phyloP scores from a whole-genome alignment of 345 rosid species.

The Aurinia saxatilis region DNA sequence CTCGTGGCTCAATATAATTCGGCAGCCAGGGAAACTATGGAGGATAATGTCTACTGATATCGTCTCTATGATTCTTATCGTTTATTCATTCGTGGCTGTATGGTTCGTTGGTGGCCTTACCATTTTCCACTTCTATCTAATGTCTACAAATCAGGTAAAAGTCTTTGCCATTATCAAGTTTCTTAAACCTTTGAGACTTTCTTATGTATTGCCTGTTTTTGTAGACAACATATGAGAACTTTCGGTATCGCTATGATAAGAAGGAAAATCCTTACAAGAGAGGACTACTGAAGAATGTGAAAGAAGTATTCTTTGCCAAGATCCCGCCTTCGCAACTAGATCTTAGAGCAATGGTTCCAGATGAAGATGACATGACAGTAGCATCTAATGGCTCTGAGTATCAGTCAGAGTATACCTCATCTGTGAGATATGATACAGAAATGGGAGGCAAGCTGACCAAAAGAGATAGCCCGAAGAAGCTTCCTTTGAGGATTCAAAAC shows the following conservation, averaged over 20 bases:
- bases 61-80: conserved; percentile 66
- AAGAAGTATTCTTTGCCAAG: conserved; percentile 56
- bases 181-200: background rate
- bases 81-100: conserved; percentile 54
- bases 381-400: conserved; percentile 18
- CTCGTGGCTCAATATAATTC: conserved; percentile 74
- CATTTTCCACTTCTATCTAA: conserved; percentile 72
- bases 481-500: background rate
- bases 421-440: conserved; percentile 22
- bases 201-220: background rate
- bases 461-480: conserved; percentile 23
- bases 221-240: conserved; percentile 96
- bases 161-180: background rate
- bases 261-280: conserved; percentile 62
- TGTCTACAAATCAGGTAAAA: conserved; percentile 85
- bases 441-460: conserved; percentile 23
- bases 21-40: conserved; percentile 54
- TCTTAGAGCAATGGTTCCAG: conserved; percentile 54
- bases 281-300: conserved; percentile 61
- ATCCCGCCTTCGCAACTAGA: conserved; percentile 73
- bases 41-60: conserved; percentile 69
- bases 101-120: conserved; percentile 98
- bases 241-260: conserved; percentile 58
- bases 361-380: conserved; percentile 26
- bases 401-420: conserved; percentile 23